phyloP scores from a whole-genome alignment of 306 rosid species.

The Pterocarpus macrocarpus region DNA sequence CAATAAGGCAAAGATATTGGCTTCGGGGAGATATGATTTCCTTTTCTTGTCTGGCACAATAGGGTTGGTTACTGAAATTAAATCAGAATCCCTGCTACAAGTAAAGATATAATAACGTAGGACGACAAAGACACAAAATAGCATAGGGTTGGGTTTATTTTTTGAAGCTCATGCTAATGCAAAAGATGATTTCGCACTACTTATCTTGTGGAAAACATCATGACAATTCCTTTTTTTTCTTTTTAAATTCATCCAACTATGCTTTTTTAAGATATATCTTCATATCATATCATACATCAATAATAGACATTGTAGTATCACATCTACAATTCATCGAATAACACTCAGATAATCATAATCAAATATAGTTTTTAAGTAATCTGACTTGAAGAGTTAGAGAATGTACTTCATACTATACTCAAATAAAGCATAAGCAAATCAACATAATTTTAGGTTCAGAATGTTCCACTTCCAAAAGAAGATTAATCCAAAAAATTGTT shows the following conservation, averaged over 20 bases:
- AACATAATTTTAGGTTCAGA: background rate
- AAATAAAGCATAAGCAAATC: background rate
- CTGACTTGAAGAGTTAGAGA: background rate
- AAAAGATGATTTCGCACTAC: background rate
- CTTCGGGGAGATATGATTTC: background rate
- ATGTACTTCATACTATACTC: background rate
- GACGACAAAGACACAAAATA: background rate
- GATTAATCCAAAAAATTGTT: background rate
- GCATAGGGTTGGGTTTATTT: background rate
- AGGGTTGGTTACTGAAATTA: background rate
- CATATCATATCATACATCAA: background rate
- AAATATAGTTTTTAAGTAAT: background rate
- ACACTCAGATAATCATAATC: too few relatives aligned
- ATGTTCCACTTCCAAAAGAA: background rate
- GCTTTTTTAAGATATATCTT: background rate
- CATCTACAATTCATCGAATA: background rate
- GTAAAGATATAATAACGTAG: background rate
- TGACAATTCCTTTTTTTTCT: background rate
- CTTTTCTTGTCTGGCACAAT: background rate
- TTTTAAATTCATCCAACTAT: too few relatives aligned
- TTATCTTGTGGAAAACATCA: background rate
- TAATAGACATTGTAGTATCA: background rate
- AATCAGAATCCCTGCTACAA: constrained; percentile 3
- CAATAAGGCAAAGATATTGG: background rate
- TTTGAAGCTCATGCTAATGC: background rate